Conservation (phyloP, 2,329 filamentous ascomycete genomes). For the Apiospora arundinis region DNA sequence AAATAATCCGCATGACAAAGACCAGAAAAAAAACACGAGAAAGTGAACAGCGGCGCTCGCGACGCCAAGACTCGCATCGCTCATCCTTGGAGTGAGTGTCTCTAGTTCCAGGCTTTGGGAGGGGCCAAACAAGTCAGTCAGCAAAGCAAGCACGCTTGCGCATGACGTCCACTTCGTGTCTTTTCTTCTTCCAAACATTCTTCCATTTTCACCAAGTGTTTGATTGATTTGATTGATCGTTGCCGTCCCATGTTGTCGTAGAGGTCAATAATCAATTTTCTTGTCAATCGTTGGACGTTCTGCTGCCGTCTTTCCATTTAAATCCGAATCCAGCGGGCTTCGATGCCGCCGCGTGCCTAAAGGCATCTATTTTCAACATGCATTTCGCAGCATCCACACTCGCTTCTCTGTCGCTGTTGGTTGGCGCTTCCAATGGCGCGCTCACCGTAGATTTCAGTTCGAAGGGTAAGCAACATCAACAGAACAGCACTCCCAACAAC, state of each 20-base stretch:
- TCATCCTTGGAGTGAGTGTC: not conserved
- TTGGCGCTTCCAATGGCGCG: slow-evolving; percentile 1
- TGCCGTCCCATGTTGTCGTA: not conserved
- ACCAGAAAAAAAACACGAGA: not conserved
- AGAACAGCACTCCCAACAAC: not conserved
- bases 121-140: slow-evolving; percentile 9
- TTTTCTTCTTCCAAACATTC: not conserved
- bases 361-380: slow-evolving; percentile 1
- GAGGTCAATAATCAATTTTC: not conserved
- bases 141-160: slow-evolving; percentile 1
- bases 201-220: not conserved
- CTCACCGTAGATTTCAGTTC: slow-evolving; percentile 5
- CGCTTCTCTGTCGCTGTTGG: slow-evolving; percentile 12
- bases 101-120: slow-evolving; percentile 7
- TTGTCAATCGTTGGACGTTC: not conserved
- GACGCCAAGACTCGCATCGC: slow-evolving; percentile 10
- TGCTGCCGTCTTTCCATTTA: not conserved
- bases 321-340: not conserved
- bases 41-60: not conserved
- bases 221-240: not conserved
- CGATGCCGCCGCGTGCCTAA: slow-evolving; percentile 6
- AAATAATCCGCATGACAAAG: slow-evolving; percentile 11
- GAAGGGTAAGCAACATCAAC: not conserved
- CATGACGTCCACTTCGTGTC: slow-evolving; percentile 1
- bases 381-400: slow-evolving; percentile 13